Evolutionary conservation across 1,284 basidiomycete genomes (phyloP).

Genomic region (Earliella scabrosa): DNA sequence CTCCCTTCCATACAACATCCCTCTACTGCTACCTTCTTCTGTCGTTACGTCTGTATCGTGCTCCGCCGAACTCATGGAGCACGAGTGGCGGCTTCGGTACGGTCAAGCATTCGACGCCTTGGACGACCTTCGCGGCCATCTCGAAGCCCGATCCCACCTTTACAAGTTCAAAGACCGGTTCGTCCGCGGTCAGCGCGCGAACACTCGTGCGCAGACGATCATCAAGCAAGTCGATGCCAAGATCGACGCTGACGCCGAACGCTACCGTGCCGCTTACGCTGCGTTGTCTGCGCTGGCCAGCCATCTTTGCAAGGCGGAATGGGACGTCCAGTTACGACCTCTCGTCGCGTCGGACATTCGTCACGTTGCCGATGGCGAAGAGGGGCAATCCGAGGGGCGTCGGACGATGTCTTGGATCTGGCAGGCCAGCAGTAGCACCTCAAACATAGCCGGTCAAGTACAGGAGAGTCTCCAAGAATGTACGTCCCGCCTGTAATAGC

Average conservation of each 20-base stretch:
- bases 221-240: background rate
- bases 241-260: background rate
- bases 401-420: constrained; percentile 1
- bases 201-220: constrained; percentile 1
- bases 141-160: background rate
- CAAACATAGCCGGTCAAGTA: background rate
- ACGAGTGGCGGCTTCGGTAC: constrained; percentile 33
- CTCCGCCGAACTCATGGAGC: background rate
- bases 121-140: constrained; percentile 26
- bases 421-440: background rate
- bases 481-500: no score
- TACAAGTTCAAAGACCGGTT: constrained; percentile 7
- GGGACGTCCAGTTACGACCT: background rate
- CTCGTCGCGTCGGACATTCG: background rate
- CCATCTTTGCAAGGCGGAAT: background rate
- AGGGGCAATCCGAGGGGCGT: background rate
- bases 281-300: background rate
- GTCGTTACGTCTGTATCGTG: background rate
- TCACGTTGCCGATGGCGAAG: constrained; percentile 1
- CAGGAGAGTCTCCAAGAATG: constrained; percentile 3
- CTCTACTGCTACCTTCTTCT: background rate
- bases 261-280: background rate
- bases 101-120: constrained; percentile 33
- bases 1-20: background rate
- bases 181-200: constrained; percentile 1